Evolutionary conservation across 2,329 filamentous ascomycete species (phyloP).

Genomic region (Didymellaceae sp.): DNA sequence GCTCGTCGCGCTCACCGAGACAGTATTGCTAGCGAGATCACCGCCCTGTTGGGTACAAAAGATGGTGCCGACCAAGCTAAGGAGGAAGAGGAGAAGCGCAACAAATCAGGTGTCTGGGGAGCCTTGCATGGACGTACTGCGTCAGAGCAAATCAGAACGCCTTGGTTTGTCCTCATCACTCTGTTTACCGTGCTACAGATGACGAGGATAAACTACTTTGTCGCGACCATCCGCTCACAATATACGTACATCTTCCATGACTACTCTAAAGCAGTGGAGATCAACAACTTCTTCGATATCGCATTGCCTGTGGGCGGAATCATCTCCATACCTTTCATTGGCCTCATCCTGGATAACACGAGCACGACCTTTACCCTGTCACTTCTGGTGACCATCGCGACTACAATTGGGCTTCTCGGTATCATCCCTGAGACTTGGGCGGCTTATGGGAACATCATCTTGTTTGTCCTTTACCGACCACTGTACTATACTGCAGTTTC

Average conservation of each 20-base stretch:
- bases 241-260: slow-evolving; percentile 77
- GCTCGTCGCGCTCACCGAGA: slow-evolving; percentile 67
- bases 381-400: slow-evolving; percentile 73
- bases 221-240: slow-evolving; percentile 83
- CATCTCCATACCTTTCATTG: slow-evolving; percentile 85
- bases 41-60: slow-evolving; percentile 72
- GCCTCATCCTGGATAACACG: slow-evolving; percentile 76
- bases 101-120: slow-evolving; percentile 82
- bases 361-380: slow-evolving; percentile 74
- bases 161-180: slow-evolving; percentile 86
- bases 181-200: slow-evolving; percentile 73
- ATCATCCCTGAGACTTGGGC: slow-evolving; percentile 73
- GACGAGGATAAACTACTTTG: slow-evolving; percentile 90
- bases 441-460: slow-evolving; percentile 75
- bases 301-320: slow-evolving; percentile 83
- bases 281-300: slow-evolving; percentile 89
- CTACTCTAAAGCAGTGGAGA: slow-evolving; percentile 64
- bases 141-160: slow-evolving; percentile 73
- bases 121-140: slow-evolving; percentile 78
- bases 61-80: slow-evolving; percentile 68
- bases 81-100: slow-evolving; percentile 71
- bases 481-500: slow-evolving; percentile 92
- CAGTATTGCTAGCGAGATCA: slow-evolving; percentile 72
- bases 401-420: slow-evolving; percentile 77
- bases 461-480: slow-evolving; percentile 86